Base-by-base conservation (phyloP, 371 early-diverging fungal species). In the Rhizopus microsporus region DNA sequence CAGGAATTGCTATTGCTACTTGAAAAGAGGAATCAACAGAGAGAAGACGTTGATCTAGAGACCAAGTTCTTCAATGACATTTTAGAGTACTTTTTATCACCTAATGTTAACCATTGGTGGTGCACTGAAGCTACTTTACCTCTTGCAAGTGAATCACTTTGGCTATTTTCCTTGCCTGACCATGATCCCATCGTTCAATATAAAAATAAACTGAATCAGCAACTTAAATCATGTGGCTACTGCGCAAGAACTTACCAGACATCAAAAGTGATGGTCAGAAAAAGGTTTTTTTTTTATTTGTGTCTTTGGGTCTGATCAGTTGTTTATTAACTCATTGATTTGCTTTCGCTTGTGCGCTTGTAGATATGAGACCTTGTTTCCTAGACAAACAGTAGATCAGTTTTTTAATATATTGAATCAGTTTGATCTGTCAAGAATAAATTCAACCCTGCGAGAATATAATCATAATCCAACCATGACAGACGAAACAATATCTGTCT, bases 151-250 rank as follows among this genome's bases (percentile, higher is more conserved):
- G 80, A 79, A 54, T 74, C 77, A 0, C 52, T 79, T 4, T 75
- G 76, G 77, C 37, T 79, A 3, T 79, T 79, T 40, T 79, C 80
- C 16, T 49, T 76, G 7, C 77, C 80, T 17, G 72, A 68, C 35
- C 72, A 76, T 47, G 73, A 71, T 4, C 65, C 69, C 16, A 72
- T 80, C 12, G 46, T 54, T 17, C 53, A 73, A 33, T 80, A 74
- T 48, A 80, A 80, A 48, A 51, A 63, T 12, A 69, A 66, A 46
- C 65, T 80, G 2, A 56, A 69, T 38, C 30, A 39, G 1, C 71
- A 75, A 43, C 53, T 80, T 9, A 56, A 34, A 3, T 39, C 49
- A 7, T 80, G 80, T 43, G 62, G 50, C 2, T 7, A 45, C 13
- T 80, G 80, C 47, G 56, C 68, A 1, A 63, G 63, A 30, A 39